These are phyloP conservation scores for Comarum palustre DNA, from an alignment of 306 rosid species.

Conservation along the genomic window DNA sequence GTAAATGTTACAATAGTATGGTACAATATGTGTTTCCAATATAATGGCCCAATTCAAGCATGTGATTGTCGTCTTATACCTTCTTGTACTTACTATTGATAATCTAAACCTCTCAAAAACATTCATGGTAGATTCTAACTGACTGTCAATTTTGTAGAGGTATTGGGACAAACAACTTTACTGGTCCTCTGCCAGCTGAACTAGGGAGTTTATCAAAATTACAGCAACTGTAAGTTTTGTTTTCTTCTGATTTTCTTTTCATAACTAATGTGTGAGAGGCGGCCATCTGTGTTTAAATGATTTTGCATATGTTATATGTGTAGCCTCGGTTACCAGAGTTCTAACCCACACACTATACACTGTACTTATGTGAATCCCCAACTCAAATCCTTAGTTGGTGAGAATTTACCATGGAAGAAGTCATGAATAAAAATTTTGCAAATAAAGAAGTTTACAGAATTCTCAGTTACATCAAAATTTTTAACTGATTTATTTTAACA, in stretches of 20 bases:
- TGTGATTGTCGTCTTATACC: not conserved
- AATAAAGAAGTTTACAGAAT: not conserved
- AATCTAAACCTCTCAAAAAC: not conserved
- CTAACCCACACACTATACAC: not conserved
- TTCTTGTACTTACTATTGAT: not conserved
- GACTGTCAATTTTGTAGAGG: slow-evolving; percentile 36
- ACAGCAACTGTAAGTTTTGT: slow-evolving; percentile 49
- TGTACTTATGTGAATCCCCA: not conserved
- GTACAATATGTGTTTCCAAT: not conserved
- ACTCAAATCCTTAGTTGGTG: not conserved
- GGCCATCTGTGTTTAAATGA: not conserved
- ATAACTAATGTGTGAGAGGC: not conserved
- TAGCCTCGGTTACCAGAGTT: not conserved
- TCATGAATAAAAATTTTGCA: not conserved
- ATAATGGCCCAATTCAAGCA: not conserved
- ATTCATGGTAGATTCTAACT: not conserved
- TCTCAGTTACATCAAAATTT: not conserved
- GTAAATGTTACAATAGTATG: not conserved
- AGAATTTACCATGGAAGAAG: too few relatives aligned
- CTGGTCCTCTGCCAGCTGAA: slow-evolving; percentile 70
- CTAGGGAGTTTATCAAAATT: slow-evolving; percentile 57
- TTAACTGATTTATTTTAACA: not conserved
- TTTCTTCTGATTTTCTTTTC: not conserved
- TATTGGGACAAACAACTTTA: slow-evolving; percentile 57
- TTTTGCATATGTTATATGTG: not conserved